phyloP scores from a whole-genome alignment of 2,329 filamentous ascomycete species.

The Daldinia sp. region DNA sequence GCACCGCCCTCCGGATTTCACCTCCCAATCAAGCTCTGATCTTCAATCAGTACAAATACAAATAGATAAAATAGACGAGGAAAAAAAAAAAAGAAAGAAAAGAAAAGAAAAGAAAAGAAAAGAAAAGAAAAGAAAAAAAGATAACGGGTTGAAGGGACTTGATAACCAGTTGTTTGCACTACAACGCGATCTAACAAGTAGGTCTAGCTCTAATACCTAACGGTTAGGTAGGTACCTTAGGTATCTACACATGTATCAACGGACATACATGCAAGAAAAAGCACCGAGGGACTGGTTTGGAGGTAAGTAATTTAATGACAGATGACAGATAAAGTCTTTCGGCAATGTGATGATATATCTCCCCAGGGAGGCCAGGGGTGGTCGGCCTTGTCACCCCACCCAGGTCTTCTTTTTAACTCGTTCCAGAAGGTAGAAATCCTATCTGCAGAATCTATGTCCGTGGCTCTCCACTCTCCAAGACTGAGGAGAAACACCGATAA shows the following conservation, averaged over 20 bases:
- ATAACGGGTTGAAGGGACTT: too few species aligned
- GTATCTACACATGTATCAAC: conserved; percentile 23
- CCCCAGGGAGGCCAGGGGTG: conserved; percentile 6
- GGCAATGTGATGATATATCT: conserved; percentile 30
- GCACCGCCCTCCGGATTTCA: conserved; percentile 14
- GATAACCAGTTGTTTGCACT: conserved; percentile 21
- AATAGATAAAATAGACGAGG: conserved; percentile 10
- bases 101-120: too few species aligned
- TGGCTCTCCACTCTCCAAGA: conserved; percentile 11
- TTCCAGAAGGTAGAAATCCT: conserved; percentile 37
- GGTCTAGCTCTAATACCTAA: neutral
- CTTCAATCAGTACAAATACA: too few species aligned
- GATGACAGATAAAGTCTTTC: conserved; percentile 31
- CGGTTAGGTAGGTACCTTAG: too few species aligned
- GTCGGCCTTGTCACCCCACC: conserved; percentile 30
- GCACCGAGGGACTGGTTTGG: conserved; percentile 29
- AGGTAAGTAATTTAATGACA: conserved; percentile 24
- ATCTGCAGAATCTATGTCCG: conserved; percentile 31
- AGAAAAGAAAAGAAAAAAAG: too few species aligned
- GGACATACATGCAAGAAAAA: conserved; percentile 30
- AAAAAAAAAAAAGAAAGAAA: neutral
- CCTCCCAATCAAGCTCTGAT: conserved; percentile 15
- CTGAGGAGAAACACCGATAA: conserved; percentile 23
- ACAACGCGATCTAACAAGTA: conserved; percentile 29
- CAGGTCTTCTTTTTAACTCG: conserved; percentile 27